Percentiles rank a stretch among this genome's conserved stretches.
Evolutionary conservation across 495 filamentous ascomycete species (phyloP).

Genomic region (Daldinia concentrica): DNA sequence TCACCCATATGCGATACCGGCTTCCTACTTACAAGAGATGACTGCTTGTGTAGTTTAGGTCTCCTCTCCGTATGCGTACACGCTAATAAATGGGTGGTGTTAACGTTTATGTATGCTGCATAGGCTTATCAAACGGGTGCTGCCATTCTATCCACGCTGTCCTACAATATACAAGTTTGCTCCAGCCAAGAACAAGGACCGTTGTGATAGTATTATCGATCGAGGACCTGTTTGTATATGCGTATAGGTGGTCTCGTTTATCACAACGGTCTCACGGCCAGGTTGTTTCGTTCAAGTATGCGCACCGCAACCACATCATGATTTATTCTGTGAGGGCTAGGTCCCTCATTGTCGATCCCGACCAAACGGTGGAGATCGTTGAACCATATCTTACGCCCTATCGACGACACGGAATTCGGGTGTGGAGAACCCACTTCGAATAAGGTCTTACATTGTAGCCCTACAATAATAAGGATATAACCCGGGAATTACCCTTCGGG

Average conservation of each 20-base stretch:
- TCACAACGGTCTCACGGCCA: neutral
- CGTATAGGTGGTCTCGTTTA: neutral
- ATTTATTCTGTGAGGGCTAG: neutral
- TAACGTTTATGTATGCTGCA: neutral
- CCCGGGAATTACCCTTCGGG: constrained; percentile 12
- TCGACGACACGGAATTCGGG: neutral
- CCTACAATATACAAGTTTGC: neutral
- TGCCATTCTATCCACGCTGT: neutral
- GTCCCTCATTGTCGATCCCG: neutral
- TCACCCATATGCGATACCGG: neutral
- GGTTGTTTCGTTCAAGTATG: neutral
- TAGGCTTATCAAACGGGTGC: neutral
- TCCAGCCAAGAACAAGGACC: neutral
- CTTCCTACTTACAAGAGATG: neutral
- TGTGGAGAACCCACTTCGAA: neutral
- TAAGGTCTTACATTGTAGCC: neutral
- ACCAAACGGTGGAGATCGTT: neutral
- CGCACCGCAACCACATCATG: neutral
- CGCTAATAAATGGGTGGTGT: neutral
- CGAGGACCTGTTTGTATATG: neutral
- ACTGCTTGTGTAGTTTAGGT: neutral
- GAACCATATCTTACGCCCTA: neutral
- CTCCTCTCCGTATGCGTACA: neutral
- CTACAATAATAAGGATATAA: constrained; percentile 16
- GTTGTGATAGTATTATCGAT: neutral